Evolutionary conservation across 805 yeast genomes (phyloP).

Genomic region (Cyberlindnera xylosilytica): DNA sequence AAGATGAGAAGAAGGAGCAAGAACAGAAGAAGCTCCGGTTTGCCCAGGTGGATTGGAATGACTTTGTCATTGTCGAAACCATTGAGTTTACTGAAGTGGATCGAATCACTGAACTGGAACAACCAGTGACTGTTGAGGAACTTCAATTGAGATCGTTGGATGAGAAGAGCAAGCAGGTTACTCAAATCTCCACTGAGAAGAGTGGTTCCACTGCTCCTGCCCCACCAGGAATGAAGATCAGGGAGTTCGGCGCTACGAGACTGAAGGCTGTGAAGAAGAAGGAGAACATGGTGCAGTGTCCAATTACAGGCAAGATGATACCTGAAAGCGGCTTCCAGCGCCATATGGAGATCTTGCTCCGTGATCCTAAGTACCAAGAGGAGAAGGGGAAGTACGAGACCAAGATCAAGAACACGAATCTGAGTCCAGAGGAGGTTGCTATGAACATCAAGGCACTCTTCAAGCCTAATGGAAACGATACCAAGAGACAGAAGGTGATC

Average conservation of each 20-base stretch:
- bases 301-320: slow-evolving; percentile 69
- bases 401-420: slow-evolving; percentile 49
- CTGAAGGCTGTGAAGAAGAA: slow-evolving; percentile 27
- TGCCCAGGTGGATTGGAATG: slow-evolving; percentile 86
- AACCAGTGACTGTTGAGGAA: slow-evolving; percentile 56
- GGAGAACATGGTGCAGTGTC: slow-evolving; percentile 58
- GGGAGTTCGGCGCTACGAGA: slow-evolving; percentile 71
- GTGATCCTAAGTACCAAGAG: slow-evolving; percentile 76
- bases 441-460: slow-evolving; percentile 54
- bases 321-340: slow-evolving; percentile 68
- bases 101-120: slow-evolving; percentile 47
- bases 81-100: slow-evolving; percentile 63
- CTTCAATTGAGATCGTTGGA: slow-evolving; percentile 57
- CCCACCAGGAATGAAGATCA: slow-evolving; percentile 56
- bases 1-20: slow-evolving; percentile 34
- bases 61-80: slow-evolving; percentile 68
- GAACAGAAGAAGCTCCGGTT: slow-evolving; percentile 45
- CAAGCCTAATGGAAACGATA: slow-evolving; percentile 24
- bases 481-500: slow-evolving; percentile 28
- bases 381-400: slow-evolving; percentile 58
- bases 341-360: slow-evolving; percentile 64
- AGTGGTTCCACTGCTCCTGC: background rate
- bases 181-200: slow-evolving; percentile 8
- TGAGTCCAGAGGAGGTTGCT: slow-evolving; percentile 56
- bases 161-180: slow-evolving; percentile 20